Conservation (phyloP, 768 basidiomycete species). For the Russula lepida region DNA sequence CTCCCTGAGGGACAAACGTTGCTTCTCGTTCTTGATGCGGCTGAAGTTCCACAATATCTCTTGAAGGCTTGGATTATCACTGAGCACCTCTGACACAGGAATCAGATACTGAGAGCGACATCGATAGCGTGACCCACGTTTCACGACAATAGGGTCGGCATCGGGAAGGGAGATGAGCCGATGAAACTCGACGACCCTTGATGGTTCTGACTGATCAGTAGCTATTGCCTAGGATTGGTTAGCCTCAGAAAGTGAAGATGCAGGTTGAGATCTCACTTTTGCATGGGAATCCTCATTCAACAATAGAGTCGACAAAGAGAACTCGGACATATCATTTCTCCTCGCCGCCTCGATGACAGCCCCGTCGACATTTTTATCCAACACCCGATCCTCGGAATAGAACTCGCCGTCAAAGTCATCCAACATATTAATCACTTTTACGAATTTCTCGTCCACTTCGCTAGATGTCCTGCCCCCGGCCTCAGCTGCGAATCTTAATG, state of each 20-base stretch:
- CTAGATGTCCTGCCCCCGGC: background rate
- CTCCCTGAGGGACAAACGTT: background rate
- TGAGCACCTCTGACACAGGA: background rate
- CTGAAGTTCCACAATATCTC: background rate
- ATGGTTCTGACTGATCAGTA: background rate
- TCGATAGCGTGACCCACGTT: background rate
- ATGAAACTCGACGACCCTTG: background rate
- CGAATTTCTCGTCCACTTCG: background rate
- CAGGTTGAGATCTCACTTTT: background rate
- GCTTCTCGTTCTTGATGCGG: background rate
- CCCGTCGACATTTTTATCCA: background rate
- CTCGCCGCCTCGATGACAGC: background rate
- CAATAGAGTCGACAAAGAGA: background rate
- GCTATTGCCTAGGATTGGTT: background rate
- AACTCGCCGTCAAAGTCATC: background rate
- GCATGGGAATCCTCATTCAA: background rate
- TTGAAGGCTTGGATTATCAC: background rate
- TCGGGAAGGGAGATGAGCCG: background rate
- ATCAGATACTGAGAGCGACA: background rate
- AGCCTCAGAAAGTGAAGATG: background rate
- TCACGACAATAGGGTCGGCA: background rate
- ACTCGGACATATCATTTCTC: background rate
- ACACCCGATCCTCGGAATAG: background rate
- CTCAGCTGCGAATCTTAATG: background rate
- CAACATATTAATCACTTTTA: background rate